Evolutionary conservation across 2,329 filamentous ascomycete genomes (phyloP), one percentile per base, ranked within the genome.

Genomic region (Paecilomyces sp.): DNA sequence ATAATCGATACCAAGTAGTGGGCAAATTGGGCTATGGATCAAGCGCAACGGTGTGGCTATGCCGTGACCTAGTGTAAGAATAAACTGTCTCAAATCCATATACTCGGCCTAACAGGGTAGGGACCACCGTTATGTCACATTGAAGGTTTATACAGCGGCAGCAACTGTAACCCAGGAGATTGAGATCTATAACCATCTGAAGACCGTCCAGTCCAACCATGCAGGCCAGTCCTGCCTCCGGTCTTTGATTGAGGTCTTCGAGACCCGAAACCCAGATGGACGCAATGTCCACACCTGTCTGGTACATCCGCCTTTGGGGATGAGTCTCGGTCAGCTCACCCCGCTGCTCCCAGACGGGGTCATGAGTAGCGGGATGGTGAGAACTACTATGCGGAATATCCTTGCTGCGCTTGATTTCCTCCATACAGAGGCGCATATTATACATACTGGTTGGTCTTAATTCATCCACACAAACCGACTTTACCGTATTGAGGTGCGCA

Each of bases 341-440:
- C 30, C 30, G 30, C 30, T 31, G 74, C 76, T 0, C 77, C 76
- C 34, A 70, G 77, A n/a, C 0, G 31, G 0, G 76, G 75, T 3
- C 71, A 74, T 12, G 53, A 58, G 31, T 65, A 73, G 57, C 72
- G 76, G 54, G 30, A 54, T 56, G 61, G 58, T 41, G 36, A 41
- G 36, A 41, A 41, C 36, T 15, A 15, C 36, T 15, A 13, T 41
- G 3, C 13, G 36, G 15, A 13, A 41, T 5, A 13, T 41, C 36
- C 15, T 41, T 13, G 36, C 36, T 15, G 36, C 36, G 15, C 36
- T 15, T 15, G 36, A 41, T 15, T 41, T 15, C 36, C 36, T 41
- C 36, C 36, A 41, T 3, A 41, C 13, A 15, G 36, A 41, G n/a
- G 36, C 36, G n/a, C 36, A 15, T 13, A 15, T 41, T n/a, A 41